Percentiles rank a stretch among this genome's conserved stretches.
Conservation (phyloP, 1,139 yeast species). For the Candida sojae region DNA sequence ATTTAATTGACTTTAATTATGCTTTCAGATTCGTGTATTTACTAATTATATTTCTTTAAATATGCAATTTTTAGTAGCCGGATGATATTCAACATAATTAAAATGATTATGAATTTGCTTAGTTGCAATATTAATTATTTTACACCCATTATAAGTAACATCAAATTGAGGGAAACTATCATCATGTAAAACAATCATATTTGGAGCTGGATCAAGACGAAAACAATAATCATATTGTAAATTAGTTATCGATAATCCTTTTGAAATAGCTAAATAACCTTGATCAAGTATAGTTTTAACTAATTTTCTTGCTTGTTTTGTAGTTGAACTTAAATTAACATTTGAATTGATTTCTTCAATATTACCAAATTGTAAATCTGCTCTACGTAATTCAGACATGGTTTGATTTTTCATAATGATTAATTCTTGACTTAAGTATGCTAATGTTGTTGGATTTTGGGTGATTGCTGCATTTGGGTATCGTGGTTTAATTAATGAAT, state of each 20-base stretch:
- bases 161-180: constrained; percentile 70
- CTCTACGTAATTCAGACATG: constrained; percentile 68
- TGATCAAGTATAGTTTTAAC: constrained; percentile 85
- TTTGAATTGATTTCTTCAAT: constrained; percentile 18
- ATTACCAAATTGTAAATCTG: constrained; percentile 57
- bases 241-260: constrained; percentile 54
- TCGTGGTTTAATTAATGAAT: constrained; percentile 22
- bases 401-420: constrained; percentile 72
- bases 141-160: constrained; percentile 80
- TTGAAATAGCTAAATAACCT: constrained; percentile 78
- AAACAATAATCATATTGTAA: constrained; percentile 73
- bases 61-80: constrained; percentile 53
- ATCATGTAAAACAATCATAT: constrained; percentile 66
- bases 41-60: constrained; percentile 39
- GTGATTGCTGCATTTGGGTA: not conserved
- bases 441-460: constrained; percentile 79
- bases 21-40: not conserved
- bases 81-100: constrained; percentile 71
- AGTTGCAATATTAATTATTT: constrained; percentile 70
- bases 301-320: constrained; percentile 70
- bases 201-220: constrained; percentile 77
- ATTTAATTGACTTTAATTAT: not conserved
- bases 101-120: constrained; percentile 46
- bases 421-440: constrained; percentile 82
- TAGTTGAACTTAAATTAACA: constrained; percentile 35